Evolutionary conservation across 345 rosid species (phyloP).

Genomic region (Brassica napus): Da-Ae NC_063451.1:19940501-19941000

Average conservation of each 20-base stretch:
- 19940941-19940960: constrained; percentile 72
- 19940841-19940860: not conserved
- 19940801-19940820: constrained; percentile 34
- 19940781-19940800: constrained; percentile 57
- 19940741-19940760: constrained; percentile 94
- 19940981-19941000: constrained; percentile 60
- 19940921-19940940: constrained; percentile 70
- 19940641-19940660: too few species aligned
- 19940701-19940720: constrained; percentile 30
- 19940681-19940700: too few species aligned
- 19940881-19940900: constrained; percentile 63
- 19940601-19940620: too few species aligned
- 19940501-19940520: too few species aligned
- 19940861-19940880: constrained; percentile 71
- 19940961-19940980: constrained; percentile 65
- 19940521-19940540: too few species aligned
- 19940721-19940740: constrained; percentile 74
- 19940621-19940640: too few species aligned
- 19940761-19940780: constrained; percentile 79
- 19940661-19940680: too few species aligned
- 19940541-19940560: too few species aligned
- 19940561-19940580: too few species aligned
- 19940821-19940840: too few species aligned
- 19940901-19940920: constrained; percentile 75
- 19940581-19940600: too few species aligned